Evolutionary conservation across 2,329 filamentous ascomycete species (phyloP).

Genomic region (Truncatella angustata): DNA sequence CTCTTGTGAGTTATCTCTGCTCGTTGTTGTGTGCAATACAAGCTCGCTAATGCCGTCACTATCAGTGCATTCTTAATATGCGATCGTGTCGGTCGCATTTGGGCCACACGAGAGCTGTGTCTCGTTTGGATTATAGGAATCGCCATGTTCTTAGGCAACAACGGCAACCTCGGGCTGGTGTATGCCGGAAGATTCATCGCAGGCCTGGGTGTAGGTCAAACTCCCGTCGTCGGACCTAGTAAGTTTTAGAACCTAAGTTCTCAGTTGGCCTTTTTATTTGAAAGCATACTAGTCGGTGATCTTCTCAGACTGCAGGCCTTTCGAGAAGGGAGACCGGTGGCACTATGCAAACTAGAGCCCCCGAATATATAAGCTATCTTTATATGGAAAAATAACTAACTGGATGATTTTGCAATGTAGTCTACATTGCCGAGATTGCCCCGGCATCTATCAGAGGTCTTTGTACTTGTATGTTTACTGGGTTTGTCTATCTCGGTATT

Average conservation of each 20-base stretch:
- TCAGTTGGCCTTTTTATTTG: too few species aligned
- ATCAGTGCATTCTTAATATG: slow-evolving; percentile 56
- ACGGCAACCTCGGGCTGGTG: slow-evolving; percentile 54
- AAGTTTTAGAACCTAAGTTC: too few species aligned
- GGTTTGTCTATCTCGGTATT: slow-evolving; percentile 73
- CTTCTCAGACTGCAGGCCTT: too few species aligned
- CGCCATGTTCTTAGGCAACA: slow-evolving; percentile 54
- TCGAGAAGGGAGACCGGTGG: too few species aligned
- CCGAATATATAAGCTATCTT: too few species aligned
- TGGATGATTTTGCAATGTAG: too few species aligned
- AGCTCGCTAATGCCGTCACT: not conserved
- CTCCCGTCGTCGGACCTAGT: slow-evolving; percentile 42
- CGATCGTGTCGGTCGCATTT: slow-evolving; percentile 61
- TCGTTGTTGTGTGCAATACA: not conserved
- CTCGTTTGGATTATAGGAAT: slow-evolving; percentile 57
- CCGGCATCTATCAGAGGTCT: slow-evolving; percentile 69
- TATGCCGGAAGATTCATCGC: slow-evolving; percentile 67
- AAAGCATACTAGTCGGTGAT: too few species aligned
- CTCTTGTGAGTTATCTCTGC: slow-evolving; percentile 47
- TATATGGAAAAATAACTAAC: too few species aligned
- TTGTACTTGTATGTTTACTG: slow-evolving; percentile 69
- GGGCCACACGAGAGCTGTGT: slow-evolving; percentile 59
- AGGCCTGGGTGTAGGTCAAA: slow-evolving; percentile 43
- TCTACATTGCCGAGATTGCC: slow-evolving; percentile 72
- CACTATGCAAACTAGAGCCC: too few species aligned